phyloP scores from a whole-genome alignment of 371 early-diverging fungal genomes.

The Mortierella sp. region DNA sequence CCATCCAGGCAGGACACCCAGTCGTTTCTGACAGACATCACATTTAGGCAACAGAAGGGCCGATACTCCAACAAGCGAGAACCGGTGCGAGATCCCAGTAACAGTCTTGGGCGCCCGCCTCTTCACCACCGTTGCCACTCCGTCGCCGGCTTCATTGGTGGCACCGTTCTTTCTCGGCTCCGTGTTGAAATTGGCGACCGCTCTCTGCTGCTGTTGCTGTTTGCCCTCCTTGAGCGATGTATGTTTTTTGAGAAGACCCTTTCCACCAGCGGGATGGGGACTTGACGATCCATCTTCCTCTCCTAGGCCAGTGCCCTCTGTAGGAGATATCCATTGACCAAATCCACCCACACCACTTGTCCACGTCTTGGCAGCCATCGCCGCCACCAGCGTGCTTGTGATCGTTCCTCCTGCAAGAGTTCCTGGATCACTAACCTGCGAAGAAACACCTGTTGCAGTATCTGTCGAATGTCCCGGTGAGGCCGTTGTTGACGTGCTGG shows the following conservation, averaged over 20 bases:
- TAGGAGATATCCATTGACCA: slow-evolving; percentile 29
- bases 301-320: neutral
- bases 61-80: slow-evolving; percentile 45
- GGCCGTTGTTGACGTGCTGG: slow-evolving; percentile 9
- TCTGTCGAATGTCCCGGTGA: neutral
- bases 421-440: slow-evolving; percentile 6
- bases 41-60: slow-evolving; percentile 47
- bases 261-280: neutral
- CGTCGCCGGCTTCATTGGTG: neutral
- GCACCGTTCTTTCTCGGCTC: slow-evolving; percentile 3
- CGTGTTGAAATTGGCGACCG: slow-evolving; percentile 4
- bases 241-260: slow-evolving; percentile 23
- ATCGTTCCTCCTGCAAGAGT: slow-evolving; percentile 21
- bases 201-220: slow-evolving; percentile 11
- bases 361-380: slow-evolving; percentile 48
- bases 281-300: neutral
- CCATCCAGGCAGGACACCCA: slow-evolving; percentile 53
- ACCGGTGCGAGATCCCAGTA: slow-evolving; percentile 51
- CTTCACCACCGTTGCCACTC: slow-evolving; percentile 17
- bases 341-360: slow-evolving; percentile 36
- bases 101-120: slow-evolving; percentile 17
- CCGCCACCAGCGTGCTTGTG: slow-evolving; percentile 34
- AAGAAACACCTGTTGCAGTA: neutral
- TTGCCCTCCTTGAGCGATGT: slow-evolving; percentile 46
- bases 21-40: slow-evolving; percentile 46